Percentiles rank a stretch among this genome's conserved stretches.
These are phyloP conservation scores for Pseudonectria buxi DNA, from an alignment of 2,329 filamentous ascomycete genomes.

Conservation along the genomic window DNA sequence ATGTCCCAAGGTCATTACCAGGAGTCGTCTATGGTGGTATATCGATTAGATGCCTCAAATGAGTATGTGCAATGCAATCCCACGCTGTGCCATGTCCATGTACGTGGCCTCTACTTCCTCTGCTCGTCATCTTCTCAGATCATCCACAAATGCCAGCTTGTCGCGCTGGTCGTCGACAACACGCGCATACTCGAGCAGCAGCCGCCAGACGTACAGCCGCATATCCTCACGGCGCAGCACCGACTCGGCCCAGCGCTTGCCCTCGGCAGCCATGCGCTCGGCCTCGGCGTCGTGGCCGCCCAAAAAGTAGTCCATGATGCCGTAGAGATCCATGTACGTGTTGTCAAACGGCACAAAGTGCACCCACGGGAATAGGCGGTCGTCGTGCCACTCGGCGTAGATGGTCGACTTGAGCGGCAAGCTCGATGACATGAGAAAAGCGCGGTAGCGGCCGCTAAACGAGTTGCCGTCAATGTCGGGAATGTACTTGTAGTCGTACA, in stretches of 20 bases:
- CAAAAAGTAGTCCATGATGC: conserved; percentile 50
- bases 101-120: no score
- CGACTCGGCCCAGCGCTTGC: conserved; percentile 45
- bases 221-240: conserved; percentile 50
- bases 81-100: no score
- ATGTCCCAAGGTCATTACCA: no score
- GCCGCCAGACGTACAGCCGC: conserved; percentile 46
- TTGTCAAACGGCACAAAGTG: conserved; percentile 59
- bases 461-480: conserved; percentile 54
- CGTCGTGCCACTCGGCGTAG: conserved; percentile 59
- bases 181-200: conserved; percentile 41
- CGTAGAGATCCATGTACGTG: conserved; percentile 50
- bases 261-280: conserved; percentile 42
- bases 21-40: no score
- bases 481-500: conserved; percentile 45
- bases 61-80: no score
- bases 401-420: conserved; percentile 55
- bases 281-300: conserved; percentile 35
- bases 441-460: conserved; percentile 43
- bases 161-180: conserved; percentile 27
- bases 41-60: no score
- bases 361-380: conserved; percentile 51
- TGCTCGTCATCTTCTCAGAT: no score
- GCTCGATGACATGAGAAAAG: conserved; percentile 48
- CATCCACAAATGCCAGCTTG: conserved; percentile 22